phyloP scores from a whole-genome alignment of 2,329 filamentous ascomycete species.

The Teratosphaeria zuluensis region DNA sequence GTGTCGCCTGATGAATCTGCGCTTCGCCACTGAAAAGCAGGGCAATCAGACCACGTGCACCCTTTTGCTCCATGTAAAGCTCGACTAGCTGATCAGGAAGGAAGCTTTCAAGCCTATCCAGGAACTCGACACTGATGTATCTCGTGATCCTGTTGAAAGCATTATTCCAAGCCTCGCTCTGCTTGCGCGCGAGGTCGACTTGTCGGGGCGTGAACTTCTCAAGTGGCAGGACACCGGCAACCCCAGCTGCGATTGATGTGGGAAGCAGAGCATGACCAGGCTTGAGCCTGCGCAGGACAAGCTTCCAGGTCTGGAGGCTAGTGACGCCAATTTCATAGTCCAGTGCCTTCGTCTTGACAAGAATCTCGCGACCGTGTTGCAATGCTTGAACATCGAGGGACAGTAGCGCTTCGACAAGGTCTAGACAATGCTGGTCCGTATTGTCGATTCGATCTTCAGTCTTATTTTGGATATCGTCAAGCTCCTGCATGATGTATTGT shows the following conservation, averaged over 20 bases:
- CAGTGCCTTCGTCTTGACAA: constrained; percentile 51
- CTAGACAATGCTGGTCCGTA: constrained; percentile 43
- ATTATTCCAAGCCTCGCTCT: constrained; percentile 65
- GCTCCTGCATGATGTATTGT: constrained; percentile 16
- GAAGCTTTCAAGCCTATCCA: constrained; percentile 73
- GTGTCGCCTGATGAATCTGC: constrained; percentile 66
- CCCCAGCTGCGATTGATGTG: constrained; percentile 60
- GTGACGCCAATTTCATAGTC: constrained; percentile 59
- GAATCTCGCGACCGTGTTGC: constrained; percentile 56
- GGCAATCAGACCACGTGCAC: constrained; percentile 65
- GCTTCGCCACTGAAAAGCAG: constrained; percentile 73
- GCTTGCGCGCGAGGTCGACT: constrained; percentile 36
- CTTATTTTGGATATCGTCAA: constrained; percentile 22
- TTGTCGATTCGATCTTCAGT: constrained; percentile 21
- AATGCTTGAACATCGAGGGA: constrained; percentile 63
- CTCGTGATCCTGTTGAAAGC: constrained; percentile 54
- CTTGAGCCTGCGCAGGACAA: constrained; percentile 59
- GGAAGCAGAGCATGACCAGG: constrained; percentile 63
- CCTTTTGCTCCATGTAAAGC: constrained; percentile 58
- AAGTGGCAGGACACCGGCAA: constrained; percentile 60
- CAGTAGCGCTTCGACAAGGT: constrained; percentile 57
- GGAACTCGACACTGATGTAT: constrained; percentile 59
- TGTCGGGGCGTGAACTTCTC: constrained; percentile 53
- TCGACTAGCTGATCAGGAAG: constrained; percentile 56
- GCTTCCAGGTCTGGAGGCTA: constrained; percentile 69